phyloP scores from a whole-genome alignment of 2,329 filamentous ascomycete species.

The Trichophyton verrucosum region DNA sequence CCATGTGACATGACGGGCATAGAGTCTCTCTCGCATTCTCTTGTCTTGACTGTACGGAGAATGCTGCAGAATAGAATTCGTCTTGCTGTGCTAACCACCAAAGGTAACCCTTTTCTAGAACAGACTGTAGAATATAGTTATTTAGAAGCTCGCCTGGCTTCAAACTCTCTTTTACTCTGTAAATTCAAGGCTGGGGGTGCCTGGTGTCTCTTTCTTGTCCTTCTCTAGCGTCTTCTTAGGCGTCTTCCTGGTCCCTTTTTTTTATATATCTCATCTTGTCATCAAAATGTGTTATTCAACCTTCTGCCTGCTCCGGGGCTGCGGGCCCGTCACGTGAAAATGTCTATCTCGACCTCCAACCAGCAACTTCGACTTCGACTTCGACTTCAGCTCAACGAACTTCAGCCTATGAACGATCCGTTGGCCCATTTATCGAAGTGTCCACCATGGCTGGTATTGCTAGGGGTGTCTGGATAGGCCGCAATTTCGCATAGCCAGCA shows the following conservation, averaged over 20 bases:
- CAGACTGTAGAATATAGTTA: neutral
- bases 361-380: neutral
- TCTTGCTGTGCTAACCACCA: too few species aligned
- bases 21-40: too few species aligned
- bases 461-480: neutral
- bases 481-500: slow-evolving; percentile 1
- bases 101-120: neutral
- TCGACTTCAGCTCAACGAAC: neutral
- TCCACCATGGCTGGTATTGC: neutral
- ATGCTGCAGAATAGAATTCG: too few species aligned
- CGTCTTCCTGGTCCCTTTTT: neutral
- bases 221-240: neutral
- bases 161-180: neutral
- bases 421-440: neutral
- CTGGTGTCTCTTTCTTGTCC: neutral
- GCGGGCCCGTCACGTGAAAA: neutral
- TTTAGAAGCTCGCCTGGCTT: neutral
- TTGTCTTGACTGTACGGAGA: too few species aligned
- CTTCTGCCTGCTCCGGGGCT: neutral
- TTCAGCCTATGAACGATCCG: neutral
- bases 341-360: neutral
- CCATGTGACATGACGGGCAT: neutral
- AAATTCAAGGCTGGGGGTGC: neutral
- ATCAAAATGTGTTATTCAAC: neutral
- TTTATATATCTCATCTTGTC: neutral